Evolutionary conservation across 176 grass and related monocot species (phyloP), one percentile per base, ranked within the genome.

Genomic region (Chloris gayana): DNA sequence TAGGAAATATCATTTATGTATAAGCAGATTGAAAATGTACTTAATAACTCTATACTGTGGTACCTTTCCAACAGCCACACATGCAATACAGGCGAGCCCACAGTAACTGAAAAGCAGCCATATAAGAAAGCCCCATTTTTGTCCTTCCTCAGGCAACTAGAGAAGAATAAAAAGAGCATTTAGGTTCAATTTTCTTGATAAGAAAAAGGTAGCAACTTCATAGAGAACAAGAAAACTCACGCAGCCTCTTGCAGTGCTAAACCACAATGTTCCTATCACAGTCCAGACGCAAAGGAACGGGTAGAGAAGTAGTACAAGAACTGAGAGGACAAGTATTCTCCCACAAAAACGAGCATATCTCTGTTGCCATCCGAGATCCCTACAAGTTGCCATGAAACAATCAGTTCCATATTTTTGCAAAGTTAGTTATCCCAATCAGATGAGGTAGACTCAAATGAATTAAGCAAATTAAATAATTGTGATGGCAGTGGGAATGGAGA

Each of bases 61-160:
- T 82, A 99, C 96, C 97, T 99, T 99, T 80, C 91, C 97, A 70
- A 89, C 73, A 88, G 93, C 88, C 69, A 99, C 88, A 44, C 86
- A 99, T 14, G 93, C 88, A 85, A 99, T 99, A 76, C 97, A 96
- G 22, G 92, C 80, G 0, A 99, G 88, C 19, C 90, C 90, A 82
- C 93, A 96, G 66, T 99, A 99, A 75, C 97, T 99, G 73, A 99
- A 99, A 53, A 99, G 87, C 66, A 99, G 70, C 93, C 97, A 99
- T 88, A 99, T 99, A 37, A 99, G 85, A 87, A 99, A 99, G 42
- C 91, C 97, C 97, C 97, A 99, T 80, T 99, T 99, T 75, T 95
- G 97, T 42, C 93, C 97, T 96, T 99, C 91, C 62, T 93, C 93
- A 3, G 97, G 93, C 74, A 99, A 78, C 97, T 99, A 79, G 37